Base-by-base conservation (phyloP, 2,329 filamentous ascomycete species). In the Cladophialophora yegresii region DNA sequence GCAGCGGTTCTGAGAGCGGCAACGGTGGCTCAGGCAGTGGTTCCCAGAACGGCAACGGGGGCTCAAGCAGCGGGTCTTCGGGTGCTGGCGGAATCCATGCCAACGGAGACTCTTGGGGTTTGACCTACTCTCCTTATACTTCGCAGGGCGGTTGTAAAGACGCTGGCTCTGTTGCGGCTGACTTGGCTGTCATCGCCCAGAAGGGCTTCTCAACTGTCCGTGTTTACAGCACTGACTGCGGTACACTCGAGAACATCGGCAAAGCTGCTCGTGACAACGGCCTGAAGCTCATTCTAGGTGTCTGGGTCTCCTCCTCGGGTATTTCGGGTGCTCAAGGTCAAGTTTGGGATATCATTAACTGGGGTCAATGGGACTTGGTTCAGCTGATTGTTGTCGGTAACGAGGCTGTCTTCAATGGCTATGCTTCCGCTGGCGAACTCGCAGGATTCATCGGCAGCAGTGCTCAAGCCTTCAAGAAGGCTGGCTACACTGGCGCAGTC, bases 171-270 rank as follows among this genome's bases (percentile, higher is more conserved):
- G 85, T 93, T 64, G 75, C 81, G 66, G 61, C 72, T 26, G 89
- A 93, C 70, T 83, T 93, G 70, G 75, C 77, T 45, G 71, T 77
- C 65, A 89, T 93, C 74, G 84, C 87, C 73, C 56, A 72, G 59
- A 84, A 85, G 69, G 90, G 89, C 65, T 92, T 93, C 85, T 79
- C 78, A 69, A 81, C 84, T 56, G 77, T 93, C 76, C 93, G 93
- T 77, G 83, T 95, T 75, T 98, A 98, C 87, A 91, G 89, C 69
- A 93, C 92, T 71, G 93, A 97, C 85, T 98, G 93, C 84, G 83
- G 85, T 78, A 89, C 89, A 61, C 89, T 96, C 66, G 79, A 87
- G 75, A 88, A 85, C 78, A 88, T 97, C 64, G 91, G 91, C 69
- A 78, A 80, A 50, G 90, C 91, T 65, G 87, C 84, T 79, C 78